Evolutionary conservation across 1,284 basidiomycete species (phyloP).

Genomic region (Austropuccinia psidii): DNA sequence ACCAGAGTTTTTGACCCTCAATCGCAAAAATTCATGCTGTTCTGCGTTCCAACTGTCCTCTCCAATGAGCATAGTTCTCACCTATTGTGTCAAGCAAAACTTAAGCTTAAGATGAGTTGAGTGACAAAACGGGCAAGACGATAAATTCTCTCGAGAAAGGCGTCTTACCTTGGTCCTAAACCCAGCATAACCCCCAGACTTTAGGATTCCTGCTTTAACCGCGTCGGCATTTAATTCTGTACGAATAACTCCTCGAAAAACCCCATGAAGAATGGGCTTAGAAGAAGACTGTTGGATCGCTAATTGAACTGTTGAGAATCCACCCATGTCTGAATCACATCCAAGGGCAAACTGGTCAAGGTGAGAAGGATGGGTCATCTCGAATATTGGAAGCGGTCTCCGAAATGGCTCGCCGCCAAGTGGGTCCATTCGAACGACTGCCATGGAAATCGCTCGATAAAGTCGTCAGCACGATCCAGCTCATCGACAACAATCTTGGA

Average conservation of each 20-base stretch:
- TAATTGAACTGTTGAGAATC: constrained; percentile 54
- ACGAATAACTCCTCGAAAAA: constrained; percentile 14
- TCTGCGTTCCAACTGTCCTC: constrained; percentile 71
- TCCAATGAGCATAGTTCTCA: constrained; percentile 63
- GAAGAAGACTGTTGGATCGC: background rate
- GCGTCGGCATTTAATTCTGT: constrained; percentile 7
- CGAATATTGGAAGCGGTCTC: constrained; percentile 26
- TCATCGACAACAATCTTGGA: background rate
- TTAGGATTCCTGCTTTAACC: constrained; percentile 20
- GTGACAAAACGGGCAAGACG: background rate
- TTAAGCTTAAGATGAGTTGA: no score
- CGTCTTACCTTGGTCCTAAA: constrained; percentile 64
- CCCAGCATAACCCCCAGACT: constrained; percentile 53
- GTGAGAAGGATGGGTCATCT: constrained; percentile 46
- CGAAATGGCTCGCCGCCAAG: constrained; percentile 12
- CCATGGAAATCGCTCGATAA: background rate
- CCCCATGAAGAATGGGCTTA: background rate
- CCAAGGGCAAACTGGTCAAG: constrained; percentile 62
- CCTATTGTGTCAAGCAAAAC: constrained; percentile 39
- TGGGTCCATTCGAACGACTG: constrained; percentile 28
- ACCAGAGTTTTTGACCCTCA: constrained; percentile 67
- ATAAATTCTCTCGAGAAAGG: no score
- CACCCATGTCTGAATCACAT: constrained; percentile 76
- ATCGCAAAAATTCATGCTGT: constrained; percentile 64
- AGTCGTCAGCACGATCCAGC: background rate